Conservation (phyloP, 306 rosid genomes). For the Nissolia schottii region DNA sequence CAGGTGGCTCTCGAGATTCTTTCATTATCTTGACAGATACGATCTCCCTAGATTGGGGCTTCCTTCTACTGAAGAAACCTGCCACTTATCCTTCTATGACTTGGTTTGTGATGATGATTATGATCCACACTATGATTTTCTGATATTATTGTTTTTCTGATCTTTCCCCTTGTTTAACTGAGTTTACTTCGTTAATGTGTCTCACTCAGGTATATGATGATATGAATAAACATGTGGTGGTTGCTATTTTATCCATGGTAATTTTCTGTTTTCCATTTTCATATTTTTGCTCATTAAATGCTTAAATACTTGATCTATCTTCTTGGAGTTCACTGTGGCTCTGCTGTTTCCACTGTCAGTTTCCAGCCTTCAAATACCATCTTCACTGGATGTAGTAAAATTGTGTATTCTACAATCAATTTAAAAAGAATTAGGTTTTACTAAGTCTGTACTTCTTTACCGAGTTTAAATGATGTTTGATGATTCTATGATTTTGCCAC, state of each 20-base stretch:
- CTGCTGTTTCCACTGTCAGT: background rate
- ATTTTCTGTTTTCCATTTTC: background rate
- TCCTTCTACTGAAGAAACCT: slow-evolving; percentile 59
- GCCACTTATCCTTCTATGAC: slow-evolving; percentile 58
- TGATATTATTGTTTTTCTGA: background rate
- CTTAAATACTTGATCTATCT: background rate
- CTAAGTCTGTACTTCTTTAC: background rate
- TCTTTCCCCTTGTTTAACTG: background rate
- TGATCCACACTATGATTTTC: background rate
- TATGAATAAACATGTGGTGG: slow-evolving; percentile 55
- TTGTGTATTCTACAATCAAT: background rate
- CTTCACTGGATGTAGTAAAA: background rate
- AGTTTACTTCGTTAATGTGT: slow-evolving; percentile 9
- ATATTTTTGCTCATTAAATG: background rate
- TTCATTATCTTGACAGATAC: slow-evolving; percentile 55
- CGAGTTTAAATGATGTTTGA: background rate
- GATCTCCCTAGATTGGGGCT: slow-evolving; percentile 45
- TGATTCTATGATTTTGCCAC: background rate
- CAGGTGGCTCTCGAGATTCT: slow-evolving; percentile 61
- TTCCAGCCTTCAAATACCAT: background rate
- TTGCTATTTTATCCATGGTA: slow-evolving; percentile 68
- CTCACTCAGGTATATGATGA: slow-evolving; percentile 66
- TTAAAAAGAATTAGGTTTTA: background rate
- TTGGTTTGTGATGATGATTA: slow-evolving; percentile 42
- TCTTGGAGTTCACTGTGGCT: background rate